These are phyloP conservation scores for Cercospora sojina DNA, from an alignment of 2,329 filamentous ascomycete genomes.

Conservation along the genomic window DNA sequence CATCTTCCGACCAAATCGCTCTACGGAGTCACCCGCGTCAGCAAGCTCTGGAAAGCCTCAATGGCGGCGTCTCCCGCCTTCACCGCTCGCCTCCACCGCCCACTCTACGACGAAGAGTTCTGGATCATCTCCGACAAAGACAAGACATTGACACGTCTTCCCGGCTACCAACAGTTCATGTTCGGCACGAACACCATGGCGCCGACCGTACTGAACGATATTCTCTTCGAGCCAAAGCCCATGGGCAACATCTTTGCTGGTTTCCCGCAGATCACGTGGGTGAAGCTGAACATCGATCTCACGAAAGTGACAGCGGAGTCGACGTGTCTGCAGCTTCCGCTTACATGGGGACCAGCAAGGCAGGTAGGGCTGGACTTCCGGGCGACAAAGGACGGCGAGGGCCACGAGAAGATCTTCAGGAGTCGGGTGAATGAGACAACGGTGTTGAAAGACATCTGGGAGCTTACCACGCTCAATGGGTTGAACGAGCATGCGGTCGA, in stretches of 20 bases:
- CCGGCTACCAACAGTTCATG: background rate
- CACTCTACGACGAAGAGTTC: background rate
- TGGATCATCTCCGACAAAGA: background rate
- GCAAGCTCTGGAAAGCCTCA: background rate
- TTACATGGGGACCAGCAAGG: background rate
- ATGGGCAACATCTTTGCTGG: background rate
- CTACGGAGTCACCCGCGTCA: background rate
- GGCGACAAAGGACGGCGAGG: background rate
- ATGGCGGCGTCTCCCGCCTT: background rate
- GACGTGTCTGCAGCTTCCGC: background rate
- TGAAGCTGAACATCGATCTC: background rate
- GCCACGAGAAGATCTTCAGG: background rate
- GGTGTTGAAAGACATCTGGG: background rate
- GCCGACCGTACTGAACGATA: background rate
- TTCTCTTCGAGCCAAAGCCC: background rate
- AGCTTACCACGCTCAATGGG: background rate
- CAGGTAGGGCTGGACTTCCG: background rate
- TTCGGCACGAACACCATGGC: background rate
- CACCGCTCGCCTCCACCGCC: background rate
- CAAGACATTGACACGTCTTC: background rate
- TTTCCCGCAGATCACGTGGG: too few species aligned
- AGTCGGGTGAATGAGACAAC: background rate
- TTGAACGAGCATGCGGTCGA: background rate
- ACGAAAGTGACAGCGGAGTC: background rate
- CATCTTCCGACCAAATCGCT: background rate